Conservation (phyloP, 257 asterid species). For the Przewalskia tangutica region DNA sequence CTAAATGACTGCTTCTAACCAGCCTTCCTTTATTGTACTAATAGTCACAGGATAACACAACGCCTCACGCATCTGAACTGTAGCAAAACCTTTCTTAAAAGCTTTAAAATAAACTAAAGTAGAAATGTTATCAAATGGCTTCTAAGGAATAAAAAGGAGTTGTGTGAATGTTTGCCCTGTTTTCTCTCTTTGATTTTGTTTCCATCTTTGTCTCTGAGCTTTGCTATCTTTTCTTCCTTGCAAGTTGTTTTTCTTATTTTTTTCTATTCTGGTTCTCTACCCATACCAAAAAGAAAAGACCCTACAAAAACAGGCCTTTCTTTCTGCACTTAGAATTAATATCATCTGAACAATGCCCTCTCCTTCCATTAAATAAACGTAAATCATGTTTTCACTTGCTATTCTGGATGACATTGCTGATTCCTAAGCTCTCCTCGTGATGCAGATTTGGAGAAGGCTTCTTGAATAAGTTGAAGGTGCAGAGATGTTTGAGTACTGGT, state of each 20-base stretch:
- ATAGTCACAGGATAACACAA: not conserved
- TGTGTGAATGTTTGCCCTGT: not conserved
- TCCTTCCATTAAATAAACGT: not conserved
- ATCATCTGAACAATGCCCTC: not conserved
- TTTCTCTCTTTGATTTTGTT: not conserved
- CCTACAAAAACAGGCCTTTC: not conserved
- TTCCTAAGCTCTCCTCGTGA: not conserved
- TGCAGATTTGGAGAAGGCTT: conserved; percentile 49
- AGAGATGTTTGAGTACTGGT: conserved; percentile 7
- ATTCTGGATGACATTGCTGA: not conserved
- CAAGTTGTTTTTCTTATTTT: not conserved
- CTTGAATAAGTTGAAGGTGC: conserved; percentile 23
- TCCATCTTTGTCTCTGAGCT: not conserved
- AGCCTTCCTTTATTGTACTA: not conserved
- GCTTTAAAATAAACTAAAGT: not conserved
- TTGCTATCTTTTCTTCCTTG: not conserved
- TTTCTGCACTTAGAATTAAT: not conserved
- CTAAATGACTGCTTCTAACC: not conserved
- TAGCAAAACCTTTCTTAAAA: not conserved
- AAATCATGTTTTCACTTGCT: not conserved
- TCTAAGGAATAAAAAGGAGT: not conserved
- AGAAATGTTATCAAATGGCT: not conserved
- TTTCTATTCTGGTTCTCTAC: too few species aligned
- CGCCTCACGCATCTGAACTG: not conserved
- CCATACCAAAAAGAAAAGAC: not conserved